These are phyloP conservation scores for Iris macrosiphon DNA, from an alignment of 106 monocot species.

Conservation along the genomic window DNA sequence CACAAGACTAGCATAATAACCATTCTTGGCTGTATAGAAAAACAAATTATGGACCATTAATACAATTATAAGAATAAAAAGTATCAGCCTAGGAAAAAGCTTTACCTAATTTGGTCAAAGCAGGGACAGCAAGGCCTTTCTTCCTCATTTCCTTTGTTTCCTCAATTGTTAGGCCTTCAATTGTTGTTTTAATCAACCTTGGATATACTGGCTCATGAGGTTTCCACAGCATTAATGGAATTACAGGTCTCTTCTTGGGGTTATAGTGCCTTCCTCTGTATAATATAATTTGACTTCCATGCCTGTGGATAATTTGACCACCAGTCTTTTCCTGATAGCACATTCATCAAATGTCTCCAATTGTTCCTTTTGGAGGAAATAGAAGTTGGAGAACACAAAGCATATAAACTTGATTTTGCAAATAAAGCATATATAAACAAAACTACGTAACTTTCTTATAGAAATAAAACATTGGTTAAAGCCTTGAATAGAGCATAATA, in stretches of 20 bases:
- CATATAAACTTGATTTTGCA: neutral
- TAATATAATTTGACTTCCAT: constrained; percentile 82
- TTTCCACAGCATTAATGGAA: constrained; percentile 98
- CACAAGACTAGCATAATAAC: constrained; percentile 90
- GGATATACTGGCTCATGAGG: constrained; percentile 94
- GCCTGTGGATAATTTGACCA: constrained; percentile 72
- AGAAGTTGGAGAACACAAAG: neutral
- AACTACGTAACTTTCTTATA: no score
- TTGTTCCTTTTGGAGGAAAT: neutral
- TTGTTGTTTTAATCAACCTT: constrained; percentile 75
- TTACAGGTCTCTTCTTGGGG: constrained; percentile 77
- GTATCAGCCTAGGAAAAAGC: neutral
- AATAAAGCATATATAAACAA: neutral
- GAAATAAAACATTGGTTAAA: no score
- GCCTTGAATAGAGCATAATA: no score
- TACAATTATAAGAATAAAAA: neutral
- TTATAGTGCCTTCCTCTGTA: constrained; percentile 87
- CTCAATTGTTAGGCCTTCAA: constrained; percentile 76
- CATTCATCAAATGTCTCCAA: constrained; percentile 14
- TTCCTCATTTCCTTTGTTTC: constrained; percentile 97
- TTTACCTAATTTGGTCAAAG: constrained; percentile 87
- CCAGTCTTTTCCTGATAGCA: constrained; percentile 82
- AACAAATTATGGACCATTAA: constrained; percentile 4
- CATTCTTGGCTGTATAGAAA: constrained; percentile 81
- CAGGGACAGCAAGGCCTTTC: constrained; percentile 66